phyloP scores from a whole-genome alignment of 345 rosid species.

The Populus euphratica region DNA sequence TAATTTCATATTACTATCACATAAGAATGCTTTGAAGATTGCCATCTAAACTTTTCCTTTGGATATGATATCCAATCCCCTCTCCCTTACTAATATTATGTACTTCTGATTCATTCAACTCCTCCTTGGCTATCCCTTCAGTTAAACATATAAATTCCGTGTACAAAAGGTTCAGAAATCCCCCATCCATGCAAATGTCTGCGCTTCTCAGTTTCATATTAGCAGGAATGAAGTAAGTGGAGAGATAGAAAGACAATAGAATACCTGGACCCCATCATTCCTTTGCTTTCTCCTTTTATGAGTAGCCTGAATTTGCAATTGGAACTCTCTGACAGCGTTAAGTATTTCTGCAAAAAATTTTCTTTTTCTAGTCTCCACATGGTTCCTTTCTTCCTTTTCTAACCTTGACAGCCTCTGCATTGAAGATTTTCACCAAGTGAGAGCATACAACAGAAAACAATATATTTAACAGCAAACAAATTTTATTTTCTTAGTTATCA shows the following conservation, averaged over 20 bases:
- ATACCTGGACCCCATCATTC: conserved; percentile 88
- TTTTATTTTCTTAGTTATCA: background rate
- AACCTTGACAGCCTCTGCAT: conserved; percentile 80
- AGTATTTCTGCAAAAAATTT: conserved; percentile 84
- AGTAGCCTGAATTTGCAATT: conserved; percentile 72
- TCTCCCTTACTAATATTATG: background rate
- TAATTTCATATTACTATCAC: background rate
- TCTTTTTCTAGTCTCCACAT: conserved; percentile 71
- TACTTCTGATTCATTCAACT: conserved; percentile 1
- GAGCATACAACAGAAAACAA: conserved; percentile 1
- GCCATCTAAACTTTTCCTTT: background rate
- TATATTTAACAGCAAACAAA: background rate
- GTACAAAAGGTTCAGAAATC: background rate
- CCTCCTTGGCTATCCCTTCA: background rate
- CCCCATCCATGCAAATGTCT: background rate
- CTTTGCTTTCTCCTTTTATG: conserved; percentile 92
- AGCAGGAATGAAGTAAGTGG: background rate
- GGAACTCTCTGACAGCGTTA: conserved; percentile 88
- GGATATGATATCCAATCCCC: background rate
- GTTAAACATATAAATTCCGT: background rate
- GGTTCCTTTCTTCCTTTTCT: conserved; percentile 82
- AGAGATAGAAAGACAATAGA: conserved; percentile 7
- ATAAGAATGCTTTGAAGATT: conserved; percentile 1
- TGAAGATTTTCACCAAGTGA: conserved; percentile 20
- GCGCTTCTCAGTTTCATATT: background rate